Conservation (phyloP, 225 moss, liverwort and hornwort genomes). For the Pseudoscleropodium purum region DNA sequence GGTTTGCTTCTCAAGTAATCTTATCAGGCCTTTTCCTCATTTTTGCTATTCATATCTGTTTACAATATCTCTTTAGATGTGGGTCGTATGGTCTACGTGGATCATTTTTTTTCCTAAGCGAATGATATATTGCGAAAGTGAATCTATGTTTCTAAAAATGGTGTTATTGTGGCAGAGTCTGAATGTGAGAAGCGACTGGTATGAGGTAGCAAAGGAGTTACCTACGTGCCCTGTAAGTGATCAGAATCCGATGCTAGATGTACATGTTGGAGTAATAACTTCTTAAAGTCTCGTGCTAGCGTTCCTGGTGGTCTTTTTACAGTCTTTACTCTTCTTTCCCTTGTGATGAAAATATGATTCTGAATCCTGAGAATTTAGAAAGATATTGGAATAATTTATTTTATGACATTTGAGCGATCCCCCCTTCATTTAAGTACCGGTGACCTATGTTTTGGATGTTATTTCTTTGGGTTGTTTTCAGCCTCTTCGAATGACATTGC, state of each 20-base stretch:
- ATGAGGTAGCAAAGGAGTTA: slow-evolving; percentile 45
- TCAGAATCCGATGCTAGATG: not conserved
- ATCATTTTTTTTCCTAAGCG: not conserved
- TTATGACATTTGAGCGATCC: not conserved
- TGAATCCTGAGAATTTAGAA: not conserved
- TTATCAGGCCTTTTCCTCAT: not conserved
- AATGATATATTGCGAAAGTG: not conserved
- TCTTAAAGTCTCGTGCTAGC: not conserved
- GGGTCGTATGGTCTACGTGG: not conserved
- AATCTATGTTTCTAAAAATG: not conserved
- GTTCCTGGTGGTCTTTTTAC: not conserved
- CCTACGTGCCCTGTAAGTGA: slow-evolving; percentile 59
- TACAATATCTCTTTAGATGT: not conserved
- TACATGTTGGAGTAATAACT: not conserved
- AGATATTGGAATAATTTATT: not conserved
- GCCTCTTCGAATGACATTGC: not conserved
- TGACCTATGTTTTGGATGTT: not conserved
- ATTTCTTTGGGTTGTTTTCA: not conserved
- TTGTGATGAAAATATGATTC: not conserved
- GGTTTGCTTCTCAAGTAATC: slow-evolving; percentile 41
- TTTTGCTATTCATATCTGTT: not conserved
- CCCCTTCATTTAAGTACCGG: not conserved
- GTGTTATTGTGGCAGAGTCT: slow-evolving; percentile 51
- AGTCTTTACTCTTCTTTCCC: not conserved
- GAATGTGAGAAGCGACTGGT: slow-evolving; percentile 53